Conservation (phyloP, 495 filamentous ascomycete species). For the Massariosphaeria phaeospora region DNA sequence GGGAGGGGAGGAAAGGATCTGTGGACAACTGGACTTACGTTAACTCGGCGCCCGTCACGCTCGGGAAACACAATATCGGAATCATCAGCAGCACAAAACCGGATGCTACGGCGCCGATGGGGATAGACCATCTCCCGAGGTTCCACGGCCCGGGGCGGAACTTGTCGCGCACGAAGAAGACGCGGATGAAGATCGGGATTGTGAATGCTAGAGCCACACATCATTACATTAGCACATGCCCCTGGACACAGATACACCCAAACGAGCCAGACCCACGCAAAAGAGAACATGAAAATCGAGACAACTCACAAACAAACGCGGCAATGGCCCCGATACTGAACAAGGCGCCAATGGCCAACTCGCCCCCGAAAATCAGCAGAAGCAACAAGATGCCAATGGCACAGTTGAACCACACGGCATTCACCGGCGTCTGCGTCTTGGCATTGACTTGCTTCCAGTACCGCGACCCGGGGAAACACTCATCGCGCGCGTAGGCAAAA, state of each 20-base stretch:
- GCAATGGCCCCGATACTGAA: constrained; percentile 75
- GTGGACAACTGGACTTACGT: constrained; percentile 39
- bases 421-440: constrained; percentile 66
- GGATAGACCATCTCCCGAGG: constrained; percentile 57
- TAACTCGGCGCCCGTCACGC: constrained; percentile 53
- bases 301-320: constrained; percentile 47
- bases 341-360: constrained; percentile 62
- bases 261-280: neutral
- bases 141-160: constrained; percentile 74
- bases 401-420: constrained; percentile 71
- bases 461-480: constrained; percentile 59
- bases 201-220: constrained; percentile 70
- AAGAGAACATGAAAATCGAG: neutral
- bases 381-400: constrained; percentile 59
- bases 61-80: constrained; percentile 69
- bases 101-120: constrained; percentile 58
- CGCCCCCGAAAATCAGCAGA: constrained; percentile 64
- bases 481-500: constrained; percentile 76
- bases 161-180: constrained; percentile 65
- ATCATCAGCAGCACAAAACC: constrained; percentile 67
- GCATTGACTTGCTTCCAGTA: constrained; percentile 64
- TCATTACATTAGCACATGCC: neutral
- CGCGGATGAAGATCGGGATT: constrained; percentile 67
- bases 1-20: constrained; percentile 6
- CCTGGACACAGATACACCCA: neutral